Evolutionary conservation across 768 basidiomycete genomes (phyloP), one percentile per base, ranked within the genome.

Genomic region (Zangia roseola): DNA sequence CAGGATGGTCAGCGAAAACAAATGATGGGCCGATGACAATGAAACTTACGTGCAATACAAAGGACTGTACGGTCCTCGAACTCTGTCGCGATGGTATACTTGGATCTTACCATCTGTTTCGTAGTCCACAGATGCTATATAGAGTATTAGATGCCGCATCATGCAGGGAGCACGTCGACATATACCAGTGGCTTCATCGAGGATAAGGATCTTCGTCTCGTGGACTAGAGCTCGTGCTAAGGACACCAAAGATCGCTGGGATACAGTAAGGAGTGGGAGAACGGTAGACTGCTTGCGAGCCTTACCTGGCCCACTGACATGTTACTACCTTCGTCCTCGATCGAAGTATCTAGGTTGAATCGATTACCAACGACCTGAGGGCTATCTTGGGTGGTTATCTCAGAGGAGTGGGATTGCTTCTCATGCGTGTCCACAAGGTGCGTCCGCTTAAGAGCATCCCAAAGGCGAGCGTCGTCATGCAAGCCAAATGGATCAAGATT

Each of bases 91-190:
- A 97, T 95, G 6, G 94, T 95, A 54, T 88, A 9, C 79, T 63
- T 97, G 94, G 52, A 98, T 93, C 64, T 89, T 90, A 49, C 83
- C 74, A 70, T 97, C 94, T 0, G 91, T 94, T 67, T 90, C 90
- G 57, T 85, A 88, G 57, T 93, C 91, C 24, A 93, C 89, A 10
- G 87, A 88, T 17, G 89, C 89, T 80, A 49, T 19, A 23, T 10
- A 14, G n/a, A 43, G n/a, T 6, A n/a, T 59, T 24, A 49, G 36
- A 6, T 36, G 17, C 14, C 1, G 30, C 43, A 17, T 31, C 38
- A 25, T 2, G 28, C 43, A n/a, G 30, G 19, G 30, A 37, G 24
- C 23, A 9, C 5, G 10, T 33, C 20, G 40, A 31, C 16, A 45
- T 57, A 40, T 56, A 80, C 81, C 85, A 41, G 91, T 94, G 0